Evolutionary conservation across 1,284 basidiomycete genomes (phyloP).

Genomic region (Porogramme epimiltina): DNA sequence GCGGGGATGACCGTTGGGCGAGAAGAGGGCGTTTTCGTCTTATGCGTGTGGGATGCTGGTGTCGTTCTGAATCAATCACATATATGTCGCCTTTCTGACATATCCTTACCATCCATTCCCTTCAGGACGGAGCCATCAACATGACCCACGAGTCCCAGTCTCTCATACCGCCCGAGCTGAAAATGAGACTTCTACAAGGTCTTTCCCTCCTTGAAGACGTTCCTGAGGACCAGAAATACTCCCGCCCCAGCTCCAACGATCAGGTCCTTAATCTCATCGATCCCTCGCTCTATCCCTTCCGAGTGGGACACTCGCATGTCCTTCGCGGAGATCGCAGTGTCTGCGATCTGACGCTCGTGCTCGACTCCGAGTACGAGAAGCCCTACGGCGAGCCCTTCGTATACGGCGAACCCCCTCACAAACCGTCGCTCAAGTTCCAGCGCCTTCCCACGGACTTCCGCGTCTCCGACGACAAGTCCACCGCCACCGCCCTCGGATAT

Average conservation of each 20-base stretch:
- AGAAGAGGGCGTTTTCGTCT: too few relatives aligned
- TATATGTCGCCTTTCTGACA: not conserved
- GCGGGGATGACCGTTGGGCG: too few relatives aligned
- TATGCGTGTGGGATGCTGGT: too few relatives aligned
- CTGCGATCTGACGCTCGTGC: not conserved
- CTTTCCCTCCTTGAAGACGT: constrained; percentile 1
- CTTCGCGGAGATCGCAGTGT: not conserved
- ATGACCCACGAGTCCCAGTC: not conserved
- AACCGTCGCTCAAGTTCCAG: not conserved
- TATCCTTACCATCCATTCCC: not conserved
- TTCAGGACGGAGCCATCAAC: not conserved
- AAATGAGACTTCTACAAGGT: not conserved
- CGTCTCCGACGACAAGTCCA: constrained; percentile 3
- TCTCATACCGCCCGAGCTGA: not conserved
- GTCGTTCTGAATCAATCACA: too few relatives aligned
- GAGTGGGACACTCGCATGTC: not conserved
- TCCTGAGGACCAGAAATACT: constrained; percentile 5
- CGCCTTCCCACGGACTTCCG: constrained; percentile 13
- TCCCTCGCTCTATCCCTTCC: constrained; percentile 7
- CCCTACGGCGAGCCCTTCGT: too few relatives aligned
- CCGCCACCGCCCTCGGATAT: constrained; percentile 1
- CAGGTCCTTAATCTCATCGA: constrained; percentile 9
- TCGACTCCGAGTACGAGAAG: not conserved
- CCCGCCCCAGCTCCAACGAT: constrained; percentile 3
- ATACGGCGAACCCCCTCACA: not conserved